phyloP scores from a whole-genome alignment of 306 rosid genomes.

The Chamaecrista fasciculata region DNA sequence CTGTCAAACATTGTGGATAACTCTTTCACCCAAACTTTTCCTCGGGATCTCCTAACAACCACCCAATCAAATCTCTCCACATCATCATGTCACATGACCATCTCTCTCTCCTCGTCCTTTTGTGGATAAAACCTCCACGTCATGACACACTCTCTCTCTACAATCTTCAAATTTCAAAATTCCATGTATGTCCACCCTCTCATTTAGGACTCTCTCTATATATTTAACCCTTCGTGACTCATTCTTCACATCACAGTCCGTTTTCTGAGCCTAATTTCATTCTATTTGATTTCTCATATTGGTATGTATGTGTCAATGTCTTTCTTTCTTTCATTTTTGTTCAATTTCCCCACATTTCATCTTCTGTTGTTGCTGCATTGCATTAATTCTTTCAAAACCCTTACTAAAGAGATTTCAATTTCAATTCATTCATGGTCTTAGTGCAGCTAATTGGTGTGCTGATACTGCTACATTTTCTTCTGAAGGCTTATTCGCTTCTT shows the following conservation, averaged over 20 bases:
- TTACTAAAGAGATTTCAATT: background rate
- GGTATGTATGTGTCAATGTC: conserved; percentile 33
- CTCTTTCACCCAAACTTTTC: too few species aligned
- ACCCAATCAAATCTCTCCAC: too few species aligned
- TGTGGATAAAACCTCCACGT: conserved; percentile 74
- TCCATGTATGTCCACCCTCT: too few species aligned
- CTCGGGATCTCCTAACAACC: background rate
- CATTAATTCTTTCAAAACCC: background rate
- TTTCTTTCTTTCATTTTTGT: background rate
- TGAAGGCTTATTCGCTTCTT: conserved; percentile 25
- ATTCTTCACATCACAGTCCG: conserved; percentile 27
- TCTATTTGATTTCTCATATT: conserved; percentile 14
- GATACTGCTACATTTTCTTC: conserved; percentile 38
- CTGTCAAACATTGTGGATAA: conserved; percentile 30
- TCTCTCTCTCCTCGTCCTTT: background rate
- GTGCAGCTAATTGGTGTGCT: conserved; percentile 34
- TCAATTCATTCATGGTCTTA: conserved; percentile 18
- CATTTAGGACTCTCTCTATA: conserved; percentile 25
- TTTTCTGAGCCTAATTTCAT: conserved; percentile 29
- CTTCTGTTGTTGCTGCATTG: background rate
- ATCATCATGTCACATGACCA: conserved; percentile 1
- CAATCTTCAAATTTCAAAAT: background rate
- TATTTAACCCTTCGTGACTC: background rate
- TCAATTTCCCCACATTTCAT: background rate
- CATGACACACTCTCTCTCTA: background rate